Percentiles rank a stretch among this genome's conserved stretches.
These are phyloP conservation scores for Vitis hybrid DNA, from an alignment of 177 flowering plant species.

Conservation along the genomic window DNA sequence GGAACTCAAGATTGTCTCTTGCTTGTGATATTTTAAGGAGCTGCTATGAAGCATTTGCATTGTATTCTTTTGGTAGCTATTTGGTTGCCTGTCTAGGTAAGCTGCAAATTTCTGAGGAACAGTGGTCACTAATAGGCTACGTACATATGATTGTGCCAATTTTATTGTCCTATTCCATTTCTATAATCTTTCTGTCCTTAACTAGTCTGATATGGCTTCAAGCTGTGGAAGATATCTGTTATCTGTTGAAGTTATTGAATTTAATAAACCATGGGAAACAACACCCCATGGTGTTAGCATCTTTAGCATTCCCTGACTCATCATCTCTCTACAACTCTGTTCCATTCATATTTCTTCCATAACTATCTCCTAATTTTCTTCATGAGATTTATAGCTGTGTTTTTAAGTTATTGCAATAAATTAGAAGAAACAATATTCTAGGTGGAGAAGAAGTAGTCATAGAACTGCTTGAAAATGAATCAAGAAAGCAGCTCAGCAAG, in stretches of 20 bases:
- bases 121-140: neutral
- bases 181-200: too few relatives aligned
- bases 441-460: slow-evolving; percentile 71
- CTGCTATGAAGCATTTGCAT: slow-evolving; percentile 91
- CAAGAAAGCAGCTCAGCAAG: slow-evolving; percentile 41
- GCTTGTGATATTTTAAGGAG: slow-evolving; percentile 76
- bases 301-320: neutral
- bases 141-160: neutral
- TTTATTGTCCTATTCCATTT: neutral
- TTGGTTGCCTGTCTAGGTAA: slow-evolving; percentile 89
- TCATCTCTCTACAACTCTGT: neutral
- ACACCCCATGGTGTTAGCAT: too few relatives aligned
- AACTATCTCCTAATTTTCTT: too few relatives aligned
- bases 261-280: neutral
- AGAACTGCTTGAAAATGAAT: slow-evolving; percentile 59
- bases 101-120: slow-evolving; percentile 6
- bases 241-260: neutral
- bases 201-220: too few relatives aligned
- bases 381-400: too few relatives aligned
- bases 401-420: neutral
- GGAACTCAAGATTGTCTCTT: slow-evolving; percentile 56
- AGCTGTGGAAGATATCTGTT: too few relatives aligned
- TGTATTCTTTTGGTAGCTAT: slow-evolving; percentile 84
- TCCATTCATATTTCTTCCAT: neutral
- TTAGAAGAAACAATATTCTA: slow-evolving; percentile 15